Evolutionary conservation across 2,329 filamentous ascomycete species (phyloP), one percentile per base, ranked within the genome.

Genomic region (Hypoxylon sp.): DNA sequence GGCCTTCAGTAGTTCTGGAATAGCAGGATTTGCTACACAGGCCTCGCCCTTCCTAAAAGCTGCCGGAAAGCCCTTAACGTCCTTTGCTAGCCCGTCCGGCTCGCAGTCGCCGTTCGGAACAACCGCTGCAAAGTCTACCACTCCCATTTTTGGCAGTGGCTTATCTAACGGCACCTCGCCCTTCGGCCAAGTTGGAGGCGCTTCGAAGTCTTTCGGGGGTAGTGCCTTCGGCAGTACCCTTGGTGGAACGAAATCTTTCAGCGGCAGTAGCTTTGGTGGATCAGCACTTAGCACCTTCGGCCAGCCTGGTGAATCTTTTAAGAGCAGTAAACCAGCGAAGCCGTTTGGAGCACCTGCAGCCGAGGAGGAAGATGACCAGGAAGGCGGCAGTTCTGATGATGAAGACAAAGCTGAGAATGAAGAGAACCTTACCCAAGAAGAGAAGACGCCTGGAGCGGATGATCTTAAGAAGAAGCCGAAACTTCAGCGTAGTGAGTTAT

Each of bases 331-430:
- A 75, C 82, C 87, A 13, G 83, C 85, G 3, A 92, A 87, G 76
- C 85, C 92, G 0, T 95, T 97, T 74, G 93, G 93, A 30, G 91
- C 92, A 11, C 87, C 91, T 1, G 88, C 89, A 39, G 90, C 87
- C 62, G 88, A 81, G n/a, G 77, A 78, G 10, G 77, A 75, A 2
- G 79, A 78, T 4, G 78, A 77, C 8, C 77, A 76, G 10, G 78
- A 80, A 49, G 77, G 81, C 48, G 78, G 77, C 19, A 67, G 65
- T 50, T 58, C 68, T 19, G 79, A 75, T n/a, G 77, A 77, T 26
- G 75, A 74, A 15, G 77, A 79, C 49, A 75, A 80, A 55, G 79
- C 79, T 28, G 79, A 80, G 4, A 80, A 82, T 6, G 80, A 82
- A 24, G 80, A 82, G 3, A 81, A 82, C 11, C 82, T 84, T 37